Evolutionary conservation across 1,139 yeast genomes (phyloP), one percentile per base, ranked within the genome.

Genomic region (Nakaseomyces nivariensis): DNA sequence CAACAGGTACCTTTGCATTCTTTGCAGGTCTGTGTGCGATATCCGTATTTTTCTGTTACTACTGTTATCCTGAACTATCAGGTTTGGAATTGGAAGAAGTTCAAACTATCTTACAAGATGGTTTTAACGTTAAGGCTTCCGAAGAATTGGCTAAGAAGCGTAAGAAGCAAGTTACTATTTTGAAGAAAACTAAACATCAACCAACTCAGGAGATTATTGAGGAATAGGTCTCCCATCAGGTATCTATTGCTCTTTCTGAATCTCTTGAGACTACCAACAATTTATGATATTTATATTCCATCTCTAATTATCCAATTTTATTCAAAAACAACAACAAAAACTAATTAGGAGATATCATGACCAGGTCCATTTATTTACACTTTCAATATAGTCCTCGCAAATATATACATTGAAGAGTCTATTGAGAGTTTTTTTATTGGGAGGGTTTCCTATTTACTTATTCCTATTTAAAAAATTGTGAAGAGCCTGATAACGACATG

Each of bases 81-180:
- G 94, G 94, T 44, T 76, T 92, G 65, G 90, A 87, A 60, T 75
- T 92, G 58, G 97, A 90, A 67, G 97, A 90, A 68, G 88, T 95
- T 43, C 94, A 90, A 58, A 75, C 77, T 50, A 75, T 90, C 46
- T 76, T 92, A 57, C 73, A 82, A 44, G 83, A 81, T 54, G 97
- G 97, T 0, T 90, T 89, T 73, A 85, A 86, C 60, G 85, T 90
- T 55, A 81, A 78, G 59, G 82, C 79, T 50, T 86, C 95, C 1
- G 70, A 79, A 50, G 70, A 70, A 50, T 67, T 86, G 58, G 87
- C 69, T 11, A 64, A 65, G 54, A 64, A 64, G 57, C 62, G 69
- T 52, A 66, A 66, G 48, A 58, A 58, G 49, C 66, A 63, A 52
- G 56, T 54, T 24, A 57, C 61, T 25, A 38, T 50, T 27, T 32